Percentiles rank a stretch among this genome's conserved stretches.
Conservation (phyloP, 495 filamentous ascomycete species). For the Tuber umbilicatum region DNA sequence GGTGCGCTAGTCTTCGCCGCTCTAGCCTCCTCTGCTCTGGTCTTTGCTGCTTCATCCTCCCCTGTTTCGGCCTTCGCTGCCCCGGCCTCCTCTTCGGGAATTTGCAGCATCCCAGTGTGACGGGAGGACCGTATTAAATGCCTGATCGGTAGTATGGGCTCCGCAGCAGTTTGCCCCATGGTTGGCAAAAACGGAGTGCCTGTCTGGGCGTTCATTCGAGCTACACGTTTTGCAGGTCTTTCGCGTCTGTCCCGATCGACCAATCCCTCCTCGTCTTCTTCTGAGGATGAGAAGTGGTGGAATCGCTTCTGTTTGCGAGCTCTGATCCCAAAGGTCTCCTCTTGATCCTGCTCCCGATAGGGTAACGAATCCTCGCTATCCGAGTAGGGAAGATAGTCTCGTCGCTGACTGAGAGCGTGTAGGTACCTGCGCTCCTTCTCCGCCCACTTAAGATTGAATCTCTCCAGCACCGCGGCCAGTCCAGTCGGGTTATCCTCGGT, state of each 20-base stretch:
- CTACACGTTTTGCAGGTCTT: not conserved
- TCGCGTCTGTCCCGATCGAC: not conserved
- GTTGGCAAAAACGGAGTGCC: not conserved
- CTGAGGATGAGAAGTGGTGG: not conserved
- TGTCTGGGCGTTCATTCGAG: constrained; percentile 1
- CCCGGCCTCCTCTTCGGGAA: not conserved
- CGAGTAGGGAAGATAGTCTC: not conserved
- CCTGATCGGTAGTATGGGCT: not conserved
- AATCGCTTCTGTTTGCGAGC: constrained; percentile 1
- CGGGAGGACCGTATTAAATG: not conserved
- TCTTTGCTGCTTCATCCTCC: too few species aligned
- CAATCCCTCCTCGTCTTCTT: not conserved
- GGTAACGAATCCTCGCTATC: not conserved
- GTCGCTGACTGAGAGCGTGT: not conserved
- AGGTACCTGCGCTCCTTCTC: not conserved
- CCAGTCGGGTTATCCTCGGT: not conserved
- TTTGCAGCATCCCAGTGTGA: not conserved
- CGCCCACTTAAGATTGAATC: not conserved
- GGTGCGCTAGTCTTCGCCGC: not conserved
- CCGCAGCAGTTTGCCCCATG: not conserved
- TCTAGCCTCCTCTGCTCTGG: too few species aligned
- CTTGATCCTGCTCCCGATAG: not conserved
- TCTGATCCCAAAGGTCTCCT: not conserved
- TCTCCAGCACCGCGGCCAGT: not conserved
- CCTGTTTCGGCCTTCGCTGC: too few species aligned